These are phyloP conservation scores for Lecanoromycetidae sp. DNA, from an alignment of 2,329 filamentous ascomycete species.

Conservation along the genomic window DNA sequence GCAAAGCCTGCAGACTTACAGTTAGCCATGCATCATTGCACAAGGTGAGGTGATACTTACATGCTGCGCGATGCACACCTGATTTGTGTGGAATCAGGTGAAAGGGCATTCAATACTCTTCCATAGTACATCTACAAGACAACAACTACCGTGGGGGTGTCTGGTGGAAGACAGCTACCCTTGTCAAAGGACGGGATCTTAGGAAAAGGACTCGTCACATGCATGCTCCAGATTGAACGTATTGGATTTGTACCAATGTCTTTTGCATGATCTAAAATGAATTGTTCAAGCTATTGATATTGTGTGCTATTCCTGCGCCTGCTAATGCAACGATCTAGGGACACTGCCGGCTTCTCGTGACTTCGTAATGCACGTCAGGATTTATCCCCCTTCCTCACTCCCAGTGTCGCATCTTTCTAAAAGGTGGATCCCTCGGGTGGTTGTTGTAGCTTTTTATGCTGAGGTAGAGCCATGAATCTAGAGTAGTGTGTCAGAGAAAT, in stretches of 20 bases:
- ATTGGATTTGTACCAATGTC: not conserved
- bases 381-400: not conserved
- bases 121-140: too few relatives aligned
- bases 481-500: conserved; percentile 2
- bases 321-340: conserved; percentile 2
- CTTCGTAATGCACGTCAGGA: conserved; percentile 1
- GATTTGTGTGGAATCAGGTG: conserved; percentile 35
- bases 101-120: conserved; percentile 38
- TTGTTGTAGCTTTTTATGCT: conserved; percentile 91
- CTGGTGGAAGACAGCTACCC: not conserved
- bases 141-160: too few relatives aligned
- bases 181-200: not conserved
- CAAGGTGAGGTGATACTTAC: conserved; percentile 23
- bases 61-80: conserved; percentile 41
- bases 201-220: too few relatives aligned
- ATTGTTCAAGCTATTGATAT: not conserved
- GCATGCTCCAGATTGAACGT: not conserved
- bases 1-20: conserved; percentile 43
- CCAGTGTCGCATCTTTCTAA: conserved; percentile 13
- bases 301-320: conserved; percentile 1
- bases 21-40: conserved; percentile 1
- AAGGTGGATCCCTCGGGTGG: conserved; percentile 72
- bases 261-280: too few relatives aligned
- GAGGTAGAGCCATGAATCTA: conserved; percentile 84
- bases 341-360: conserved; percentile 15